These are phyloP conservation scores for Leccinum variicolor DNA, from an alignment of 768 basidiomycete species.

Conservation along the genomic window DNA sequence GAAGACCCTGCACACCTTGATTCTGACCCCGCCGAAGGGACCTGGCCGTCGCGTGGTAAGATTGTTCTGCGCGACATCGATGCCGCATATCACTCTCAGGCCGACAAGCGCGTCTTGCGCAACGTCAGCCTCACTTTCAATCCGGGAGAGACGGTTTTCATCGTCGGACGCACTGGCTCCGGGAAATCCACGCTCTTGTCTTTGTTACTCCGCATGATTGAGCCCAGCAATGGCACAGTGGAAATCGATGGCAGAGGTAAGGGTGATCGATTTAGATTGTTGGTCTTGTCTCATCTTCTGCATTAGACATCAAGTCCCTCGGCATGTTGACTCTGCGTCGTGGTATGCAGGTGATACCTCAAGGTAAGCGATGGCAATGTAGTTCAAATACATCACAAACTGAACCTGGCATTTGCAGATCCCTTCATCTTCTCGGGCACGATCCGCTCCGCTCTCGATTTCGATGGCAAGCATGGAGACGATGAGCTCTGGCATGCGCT, in stretches of 20 bases:
- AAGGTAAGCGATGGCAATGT: conserved; percentile 14
- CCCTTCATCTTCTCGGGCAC: conserved; percentile 33
- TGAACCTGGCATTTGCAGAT: conserved; percentile 11
- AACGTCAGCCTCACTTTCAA: conserved; percentile 66
- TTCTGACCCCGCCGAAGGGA: conserved; percentile 20
- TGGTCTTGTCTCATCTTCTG: conserved; percentile 45
- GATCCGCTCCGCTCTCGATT: conserved; percentile 29
- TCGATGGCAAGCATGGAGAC: conserved; percentile 21
- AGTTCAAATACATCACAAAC: background rate
- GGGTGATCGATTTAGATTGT: conserved; percentile 42
- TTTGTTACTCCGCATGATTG: conserved; percentile 76
- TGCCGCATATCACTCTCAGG: conserved; percentile 72
- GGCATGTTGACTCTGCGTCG: conserved; percentile 38
- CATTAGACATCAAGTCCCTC: conserved; percentile 83
- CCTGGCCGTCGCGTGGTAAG: conserved; percentile 49
- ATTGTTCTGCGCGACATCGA: conserved; percentile 57
- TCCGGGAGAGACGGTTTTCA: conserved; percentile 67
- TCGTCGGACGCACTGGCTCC: conserved; percentile 74
- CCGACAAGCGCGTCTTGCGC: conserved; percentile 54
- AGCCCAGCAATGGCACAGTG: conserved; percentile 59
- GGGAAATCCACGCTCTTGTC: conserved; percentile 71
- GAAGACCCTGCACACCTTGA: conserved; percentile 20
- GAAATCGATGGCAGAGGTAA: conserved; percentile 72
- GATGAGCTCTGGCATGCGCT: conserved; percentile 39
- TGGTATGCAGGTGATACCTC: conserved; percentile 29